A percentile compares a stretch with the other conserved stretches of the same genome.
Conservation (phyloP, 192 early-diverging fungal species). For the Lobosporangium transversale region DNA sequence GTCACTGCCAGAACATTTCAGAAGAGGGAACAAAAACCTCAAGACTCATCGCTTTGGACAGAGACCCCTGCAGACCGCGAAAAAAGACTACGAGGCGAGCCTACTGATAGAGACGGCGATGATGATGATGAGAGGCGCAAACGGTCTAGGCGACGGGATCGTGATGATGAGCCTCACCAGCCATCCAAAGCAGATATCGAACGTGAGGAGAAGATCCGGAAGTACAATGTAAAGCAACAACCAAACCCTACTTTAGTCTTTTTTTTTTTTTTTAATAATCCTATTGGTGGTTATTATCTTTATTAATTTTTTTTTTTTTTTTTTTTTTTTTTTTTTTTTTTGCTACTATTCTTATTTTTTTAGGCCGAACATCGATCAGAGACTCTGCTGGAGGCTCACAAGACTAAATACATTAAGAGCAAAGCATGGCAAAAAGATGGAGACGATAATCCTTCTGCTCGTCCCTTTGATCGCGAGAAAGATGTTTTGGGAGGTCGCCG, state of each 20-base stretch:
- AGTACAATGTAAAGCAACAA: slow-evolving; percentile 35
- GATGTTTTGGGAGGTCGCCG: slow-evolving; percentile 62
- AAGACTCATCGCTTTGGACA: slow-evolving; percentile 66
- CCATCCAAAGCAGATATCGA: slow-evolving; percentile 27
- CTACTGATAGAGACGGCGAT: slow-evolving; percentile 20
- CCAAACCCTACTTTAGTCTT: too few relatives aligned
- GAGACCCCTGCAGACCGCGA: slow-evolving; percentile 65
- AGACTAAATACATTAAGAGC: slow-evolving; percentile 49
- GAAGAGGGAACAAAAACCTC: slow-evolving; percentile 46
- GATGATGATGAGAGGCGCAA: slow-evolving; percentile 14
- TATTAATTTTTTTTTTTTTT: neutral
- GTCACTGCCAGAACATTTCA: slow-evolving; percentile 59
- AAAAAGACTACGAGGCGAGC: slow-evolving; percentile 46
- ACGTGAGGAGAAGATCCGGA: slow-evolving; percentile 38
- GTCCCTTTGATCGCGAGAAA: slow-evolving; percentile 66
- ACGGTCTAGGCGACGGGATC: slow-evolving; percentile 22
- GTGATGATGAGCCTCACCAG: slow-evolving; percentile 13
- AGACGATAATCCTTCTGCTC: slow-evolving; percentile 59
- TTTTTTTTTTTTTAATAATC: neutral
- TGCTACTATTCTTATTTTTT: neutral
- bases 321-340: neutral
- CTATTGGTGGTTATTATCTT: neutral
- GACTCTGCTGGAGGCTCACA: slow-evolving; percentile 58
- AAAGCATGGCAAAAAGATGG: slow-evolving; percentile 49
- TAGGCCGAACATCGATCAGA: slow-evolving; percentile 56